A percentile compares a stretch with the other conserved stretches of the same genome.
Conservation (phyloP, 75 land plant species). For the Pinus albicaulis region DNA sequence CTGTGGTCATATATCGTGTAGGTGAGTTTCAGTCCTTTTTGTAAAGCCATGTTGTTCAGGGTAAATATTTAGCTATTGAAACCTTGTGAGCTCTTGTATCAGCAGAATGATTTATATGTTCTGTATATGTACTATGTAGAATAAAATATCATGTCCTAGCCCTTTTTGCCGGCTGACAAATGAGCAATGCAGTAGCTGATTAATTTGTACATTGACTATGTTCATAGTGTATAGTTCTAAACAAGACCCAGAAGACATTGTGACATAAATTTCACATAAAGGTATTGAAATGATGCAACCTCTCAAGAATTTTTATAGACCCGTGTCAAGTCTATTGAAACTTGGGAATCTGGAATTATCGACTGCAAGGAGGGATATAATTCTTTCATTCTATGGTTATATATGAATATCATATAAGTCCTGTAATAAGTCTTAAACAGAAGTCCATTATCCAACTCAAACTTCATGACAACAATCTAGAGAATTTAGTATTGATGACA, state of each 20-base stretch:
- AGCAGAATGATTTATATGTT: background rate
- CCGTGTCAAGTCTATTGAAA: too few relatives aligned
- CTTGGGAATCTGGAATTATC: too few relatives aligned
- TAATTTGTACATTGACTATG: background rate
- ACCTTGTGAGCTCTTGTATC: background rate
- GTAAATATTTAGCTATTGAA: background rate
- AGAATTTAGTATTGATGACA: too few relatives aligned
- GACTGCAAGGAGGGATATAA: too few relatives aligned
- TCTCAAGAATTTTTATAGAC: background rate
- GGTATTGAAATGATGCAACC: background rate
- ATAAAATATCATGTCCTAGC: background rate
- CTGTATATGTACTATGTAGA: background rate
- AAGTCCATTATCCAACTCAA: too few relatives aligned
- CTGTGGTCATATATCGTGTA: too few relatives aligned
- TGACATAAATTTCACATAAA: background rate
- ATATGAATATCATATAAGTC: too few relatives aligned
- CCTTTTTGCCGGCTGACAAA: background rate
- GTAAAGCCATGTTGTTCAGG: background rate
- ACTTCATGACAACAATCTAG: too few relatives aligned
- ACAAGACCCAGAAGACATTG: background rate
- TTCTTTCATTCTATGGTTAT: too few relatives aligned
- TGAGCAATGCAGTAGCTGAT: background rate
- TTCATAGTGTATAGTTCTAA: background rate
- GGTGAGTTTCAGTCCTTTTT: background rate
- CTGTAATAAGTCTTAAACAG: background rate